Conservation (phyloP, 176 grass and related monocot species). For the Stipa capillata region DNA sequence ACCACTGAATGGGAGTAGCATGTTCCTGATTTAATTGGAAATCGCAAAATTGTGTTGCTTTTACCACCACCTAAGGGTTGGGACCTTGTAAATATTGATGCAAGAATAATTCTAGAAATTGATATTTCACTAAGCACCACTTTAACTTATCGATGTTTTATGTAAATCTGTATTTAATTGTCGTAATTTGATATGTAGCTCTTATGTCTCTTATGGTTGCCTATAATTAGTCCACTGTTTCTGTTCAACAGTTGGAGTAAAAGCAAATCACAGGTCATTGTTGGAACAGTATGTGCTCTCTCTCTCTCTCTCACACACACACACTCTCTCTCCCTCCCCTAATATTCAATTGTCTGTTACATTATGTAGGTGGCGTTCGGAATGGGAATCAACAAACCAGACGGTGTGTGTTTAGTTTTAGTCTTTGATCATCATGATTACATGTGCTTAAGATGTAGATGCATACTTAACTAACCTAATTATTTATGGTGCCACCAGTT, state of each 20-base stretch:
- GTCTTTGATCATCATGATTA: conserved; percentile 16
- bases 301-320: background rate
- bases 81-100: background rate
- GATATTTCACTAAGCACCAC: background rate
- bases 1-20: background rate
- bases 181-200: background rate
- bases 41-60: background rate
- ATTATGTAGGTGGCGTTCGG: conserved; percentile 80
- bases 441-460: background rate
- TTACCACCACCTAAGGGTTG: background rate
- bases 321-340: background rate
- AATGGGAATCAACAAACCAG: conserved; percentile 98
- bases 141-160: background rate
- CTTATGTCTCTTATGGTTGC: background rate
- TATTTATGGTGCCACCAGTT: conserved; percentile 5
- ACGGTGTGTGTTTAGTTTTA: conserved; percentile 47
- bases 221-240: conserved; percentile 11
- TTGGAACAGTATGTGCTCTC: conserved; percentile 58
- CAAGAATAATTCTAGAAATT: background rate
- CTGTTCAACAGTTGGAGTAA: conserved; percentile 80
- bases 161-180: background rate
- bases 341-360: background rate
- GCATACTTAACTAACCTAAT: conserved; percentile 9
- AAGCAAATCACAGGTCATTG: conserved; percentile 87
- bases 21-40: background rate